phyloP scores from a whole-genome alignment of 768 basidiomycete genomes.

The Auriscalpium microsporum region DNA sequence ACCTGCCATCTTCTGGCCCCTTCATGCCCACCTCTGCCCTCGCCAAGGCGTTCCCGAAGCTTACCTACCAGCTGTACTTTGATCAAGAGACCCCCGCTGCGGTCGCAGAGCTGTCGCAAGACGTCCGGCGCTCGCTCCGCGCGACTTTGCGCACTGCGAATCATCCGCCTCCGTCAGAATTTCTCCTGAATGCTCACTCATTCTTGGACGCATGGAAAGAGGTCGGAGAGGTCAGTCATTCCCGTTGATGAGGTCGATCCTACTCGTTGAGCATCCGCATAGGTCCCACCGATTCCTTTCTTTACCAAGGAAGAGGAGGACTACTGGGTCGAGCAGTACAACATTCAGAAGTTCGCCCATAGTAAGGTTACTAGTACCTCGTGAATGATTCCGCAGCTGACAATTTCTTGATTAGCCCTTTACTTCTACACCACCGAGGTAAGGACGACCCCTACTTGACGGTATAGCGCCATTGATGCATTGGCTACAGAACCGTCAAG shows the following conservation, averaged over 20 bases:
- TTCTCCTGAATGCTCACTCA: constrained; percentile 40
- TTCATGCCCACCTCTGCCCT: constrained; percentile 40
- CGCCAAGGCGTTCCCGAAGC: constrained; percentile 34
- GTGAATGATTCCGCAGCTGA: background rate
- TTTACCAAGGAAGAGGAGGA: constrained; percentile 55
- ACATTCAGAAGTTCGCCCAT: constrained; percentile 46
- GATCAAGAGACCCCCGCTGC: constrained; percentile 40
- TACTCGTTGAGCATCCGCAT: background rate
- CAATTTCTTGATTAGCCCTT: constrained; percentile 33
- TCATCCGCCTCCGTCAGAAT: constrained; percentile 48
- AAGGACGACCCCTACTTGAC: background rate
- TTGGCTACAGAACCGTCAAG: too few species aligned
- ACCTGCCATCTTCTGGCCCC: constrained; percentile 43
- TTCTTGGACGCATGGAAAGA: constrained; percentile 47
- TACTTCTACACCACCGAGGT: constrained; percentile 58
- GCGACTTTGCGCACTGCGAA: constrained; percentile 43
- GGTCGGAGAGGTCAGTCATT: constrained; percentile 30
- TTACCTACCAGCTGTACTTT: constrained; percentile 55
- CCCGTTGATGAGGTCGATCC: background rate
- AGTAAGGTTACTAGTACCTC: constrained; percentile 39
- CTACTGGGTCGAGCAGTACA: constrained; percentile 59
- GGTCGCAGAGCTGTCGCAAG: constrained; percentile 41
- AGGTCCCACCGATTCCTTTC: constrained; percentile 59
- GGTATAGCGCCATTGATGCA: too few species aligned
- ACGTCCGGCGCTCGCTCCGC: constrained; percentile 50